phyloP scores from a whole-genome alignment of 139 green algal genomes.

The Nannochloris sp. region DNA sequence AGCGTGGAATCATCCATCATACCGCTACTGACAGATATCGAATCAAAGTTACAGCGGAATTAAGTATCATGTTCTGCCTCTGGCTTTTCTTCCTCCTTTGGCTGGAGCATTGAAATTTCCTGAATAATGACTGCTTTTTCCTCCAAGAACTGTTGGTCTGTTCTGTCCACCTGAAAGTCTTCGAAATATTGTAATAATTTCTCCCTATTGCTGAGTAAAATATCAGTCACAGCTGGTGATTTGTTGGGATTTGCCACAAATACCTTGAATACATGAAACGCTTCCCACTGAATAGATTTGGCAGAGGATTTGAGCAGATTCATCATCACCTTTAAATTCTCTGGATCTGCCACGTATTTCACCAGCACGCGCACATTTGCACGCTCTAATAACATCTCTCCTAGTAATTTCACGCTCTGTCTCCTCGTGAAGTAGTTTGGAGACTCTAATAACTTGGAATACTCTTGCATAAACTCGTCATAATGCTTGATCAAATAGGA shows the following conservation, averaged over 20 bases:
- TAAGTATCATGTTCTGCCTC: not conserved
- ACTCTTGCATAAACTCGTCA: constrained; percentile 69
- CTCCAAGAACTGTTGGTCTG: constrained; percentile 72
- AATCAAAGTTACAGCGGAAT: constrained; percentile 16
- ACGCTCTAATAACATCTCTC: constrained; percentile 83
- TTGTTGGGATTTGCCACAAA: constrained; percentile 97
- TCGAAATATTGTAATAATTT: constrained; percentile 88
- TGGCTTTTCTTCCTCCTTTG: not conserved
- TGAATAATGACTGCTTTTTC: constrained; percentile 84
- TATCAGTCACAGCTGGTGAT: constrained; percentile 63
- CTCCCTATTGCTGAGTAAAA: constrained; percentile 78
- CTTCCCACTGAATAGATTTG: constrained; percentile 90
- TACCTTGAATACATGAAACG: constrained; percentile 97
- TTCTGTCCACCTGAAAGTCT: constrained; percentile 83
- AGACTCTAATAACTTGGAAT: constrained; percentile 62
- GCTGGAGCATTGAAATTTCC: constrained; percentile 53
- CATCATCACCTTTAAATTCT: constrained; percentile 92
- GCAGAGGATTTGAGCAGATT: constrained; percentile 80
- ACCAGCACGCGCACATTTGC: constrained; percentile 81
- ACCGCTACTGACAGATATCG: constrained; percentile 19
- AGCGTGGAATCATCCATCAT: constrained; percentile 15
- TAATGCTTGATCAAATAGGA: constrained; percentile 53
- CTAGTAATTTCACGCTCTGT: constrained; percentile 85
- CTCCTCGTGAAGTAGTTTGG: constrained; percentile 89
- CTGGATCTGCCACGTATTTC: constrained; percentile 71